A percentile compares a stretch with the other conserved stretches of the same genome.
These are phyloP conservation scores for Adansonia digitata DNA, from an alignment of 345 rosid species.

Conservation along the genomic window DNA sequence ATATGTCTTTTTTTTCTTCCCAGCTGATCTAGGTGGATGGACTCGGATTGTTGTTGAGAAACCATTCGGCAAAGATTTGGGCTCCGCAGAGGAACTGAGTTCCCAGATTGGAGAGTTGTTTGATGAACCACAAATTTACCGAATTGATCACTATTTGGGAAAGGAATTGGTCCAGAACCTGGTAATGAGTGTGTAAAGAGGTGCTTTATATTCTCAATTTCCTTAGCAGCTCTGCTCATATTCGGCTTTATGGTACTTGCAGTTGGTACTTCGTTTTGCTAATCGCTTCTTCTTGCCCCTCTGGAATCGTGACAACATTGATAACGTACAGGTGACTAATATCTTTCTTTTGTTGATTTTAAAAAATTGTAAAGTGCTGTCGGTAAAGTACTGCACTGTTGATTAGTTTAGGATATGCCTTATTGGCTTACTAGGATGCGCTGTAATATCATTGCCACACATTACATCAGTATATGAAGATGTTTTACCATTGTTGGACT, in stretches of 20 bases:
- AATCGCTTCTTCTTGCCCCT: slow-evolving; percentile 89
- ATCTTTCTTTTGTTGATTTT: slow-evolving; percentile 1
- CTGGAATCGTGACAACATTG: slow-evolving; percentile 96
- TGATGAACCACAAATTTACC: slow-evolving; percentile 88
- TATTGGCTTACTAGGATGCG: neutral
- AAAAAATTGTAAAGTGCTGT: neutral
- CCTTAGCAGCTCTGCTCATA: slow-evolving; percentile 15
- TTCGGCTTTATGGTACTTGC: slow-evolving; percentile 23
- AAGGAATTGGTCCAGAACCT: slow-evolving; percentile 97
- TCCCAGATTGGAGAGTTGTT: slow-evolving; percentile 85
- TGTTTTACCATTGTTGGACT: slow-evolving; percentile 1
- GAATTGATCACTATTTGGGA: slow-evolving; percentile 94
- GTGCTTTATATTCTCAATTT: slow-evolving; percentile 6
- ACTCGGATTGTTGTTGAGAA: slow-evolving; percentile 50
- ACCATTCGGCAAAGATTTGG: slow-evolving; percentile 90
- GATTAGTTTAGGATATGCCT: neutral
- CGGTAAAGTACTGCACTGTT: neutral
- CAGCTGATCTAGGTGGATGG: slow-evolving; percentile 11
- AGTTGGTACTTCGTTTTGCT: slow-evolving; percentile 96
- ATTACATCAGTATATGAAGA: neutral
- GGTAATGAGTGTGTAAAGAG: slow-evolving; percentile 43
- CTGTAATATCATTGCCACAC: neutral
- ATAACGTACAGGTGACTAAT: slow-evolving; percentile 82
- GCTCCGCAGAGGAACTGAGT: slow-evolving; percentile 80
- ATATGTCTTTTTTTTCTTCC: neutral